Evolutionary conservation across 371 early-diverging fungal genomes (phyloP), one percentile per base, ranked within the genome.

Genomic region (Circinella minor): DNA sequence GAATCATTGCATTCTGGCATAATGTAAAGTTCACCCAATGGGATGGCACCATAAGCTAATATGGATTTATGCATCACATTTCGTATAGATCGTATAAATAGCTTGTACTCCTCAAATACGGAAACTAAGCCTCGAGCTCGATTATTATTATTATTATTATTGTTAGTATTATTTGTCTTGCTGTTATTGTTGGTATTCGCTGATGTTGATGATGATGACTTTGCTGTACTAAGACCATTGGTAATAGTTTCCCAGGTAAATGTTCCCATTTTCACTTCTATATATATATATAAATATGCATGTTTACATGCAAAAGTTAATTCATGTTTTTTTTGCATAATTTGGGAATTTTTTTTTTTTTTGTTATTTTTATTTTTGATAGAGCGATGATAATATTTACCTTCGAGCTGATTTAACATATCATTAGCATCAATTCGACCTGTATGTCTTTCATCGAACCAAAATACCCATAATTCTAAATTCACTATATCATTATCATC

Each of bases 381-480:
- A 27, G 27, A 27, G 27, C 27, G 27, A 27, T 27, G 27, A 27
- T 27, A 27, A 0, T 20, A 47, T 49, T 61, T 78, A 83, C 83
- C 83, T 68, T 81, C 81, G 10, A 83, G 64, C 47, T 70, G 69
- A 20, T 71, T 60, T 20, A 83, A 66, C 27, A 61, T 55, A 59
- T 72, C 65, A 48, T 79, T 77, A 51, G 69, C 71, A 66, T 83
- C 83, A 36, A 83, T 78, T 15, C 69, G 68, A 3, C 81, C 81
- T 13, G 83, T 83, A 34, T 81, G 83, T 48, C 78, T 71, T 46
- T 83, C 83, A 61, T 83, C 83, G 60, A 83, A 81, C 83, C 83
- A 83, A 74, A 83, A 83, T 4, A 83, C 83, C 83, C 83, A 83
- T 27, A 83, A 60, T 61, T 83, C 81, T 4, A 81, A 63, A 8